Evolutionary conservation across 306 rosid genomes (phyloP).

Genomic region (Clitoria ternatea): DNA sequence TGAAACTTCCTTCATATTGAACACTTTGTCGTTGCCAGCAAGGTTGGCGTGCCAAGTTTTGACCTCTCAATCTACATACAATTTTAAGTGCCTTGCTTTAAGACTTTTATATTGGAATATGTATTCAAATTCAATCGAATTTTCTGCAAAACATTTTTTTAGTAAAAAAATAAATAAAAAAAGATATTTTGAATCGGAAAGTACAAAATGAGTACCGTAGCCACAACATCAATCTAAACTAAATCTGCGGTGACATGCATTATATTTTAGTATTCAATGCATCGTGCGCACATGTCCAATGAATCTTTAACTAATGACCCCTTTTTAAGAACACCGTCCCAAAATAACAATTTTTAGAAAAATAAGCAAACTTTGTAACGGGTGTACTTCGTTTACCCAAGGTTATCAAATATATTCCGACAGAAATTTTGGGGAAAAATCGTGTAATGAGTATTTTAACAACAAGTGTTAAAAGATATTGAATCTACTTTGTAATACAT

Average conservation of each 20-base stretch:
- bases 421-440: background rate
- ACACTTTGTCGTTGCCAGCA: constrained; percentile 25
- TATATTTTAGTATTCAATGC: constrained; percentile 18
- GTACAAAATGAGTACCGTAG: constrained; percentile 19
- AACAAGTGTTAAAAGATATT: background rate
- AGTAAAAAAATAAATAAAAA: too few species aligned
- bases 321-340: background rate
- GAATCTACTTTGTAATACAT: too few species aligned
- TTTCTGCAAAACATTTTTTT: too few species aligned
- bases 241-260: constrained; percentile 3
- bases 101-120: too few species aligned
- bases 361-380: background rate
- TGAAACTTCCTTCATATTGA: constrained; percentile 26
- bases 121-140: too few species aligned
- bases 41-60: constrained; percentile 26
- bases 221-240: constrained; percentile 16
- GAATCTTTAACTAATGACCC: background rate
- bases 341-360: background rate
- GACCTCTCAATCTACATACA: background rate
- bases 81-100: too few species aligned
- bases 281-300: constrained; percentile 19
- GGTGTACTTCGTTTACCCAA: background rate
- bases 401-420: background rate
- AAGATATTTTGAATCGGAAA: too few species aligned
- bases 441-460: background rate